Conservation (phyloP, 352 stramenopile species). For the Pythium scleroteichum region DNA sequence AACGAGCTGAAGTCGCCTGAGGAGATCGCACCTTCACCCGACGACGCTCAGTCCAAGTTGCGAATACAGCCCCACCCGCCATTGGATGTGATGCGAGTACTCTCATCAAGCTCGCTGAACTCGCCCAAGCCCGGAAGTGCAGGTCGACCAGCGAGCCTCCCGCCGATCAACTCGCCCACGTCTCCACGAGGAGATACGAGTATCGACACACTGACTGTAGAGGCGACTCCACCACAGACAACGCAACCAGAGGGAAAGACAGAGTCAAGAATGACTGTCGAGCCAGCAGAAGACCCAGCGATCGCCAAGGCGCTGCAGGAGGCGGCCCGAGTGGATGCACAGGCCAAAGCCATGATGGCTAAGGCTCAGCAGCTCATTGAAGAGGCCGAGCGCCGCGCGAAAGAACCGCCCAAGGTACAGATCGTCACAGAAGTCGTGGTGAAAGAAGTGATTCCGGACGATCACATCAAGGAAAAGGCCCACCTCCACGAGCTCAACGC, state of each 20-base stretch:
- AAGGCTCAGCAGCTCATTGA: slow-evolving; percentile 67
- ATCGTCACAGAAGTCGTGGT: slow-evolving; percentile 70
- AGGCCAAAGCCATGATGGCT: slow-evolving; percentile 78
- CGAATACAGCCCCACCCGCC: slow-evolving; percentile 1
- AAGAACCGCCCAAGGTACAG: slow-evolving; percentile 42
- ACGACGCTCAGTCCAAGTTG: too few species aligned
- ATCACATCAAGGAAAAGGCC: slow-evolving; percentile 60
- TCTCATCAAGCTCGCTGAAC: slow-evolving; percentile 13
- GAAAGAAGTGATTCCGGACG: slow-evolving; percentile 76
- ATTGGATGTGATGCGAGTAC: slow-evolving; percentile 6
- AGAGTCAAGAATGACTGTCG: slow-evolving; percentile 5
- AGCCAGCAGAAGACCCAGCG: slow-evolving; percentile 30
- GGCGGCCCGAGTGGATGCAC: slow-evolving; percentile 52
- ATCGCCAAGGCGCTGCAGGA: slow-evolving; percentile 51
- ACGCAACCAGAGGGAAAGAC: background rate
- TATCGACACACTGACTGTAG: background rate
- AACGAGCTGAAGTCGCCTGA: background rate
- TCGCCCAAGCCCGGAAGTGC: slow-evolving; percentile 27
- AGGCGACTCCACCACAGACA: too few species aligned
- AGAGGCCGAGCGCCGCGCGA: slow-evolving; percentile 44
- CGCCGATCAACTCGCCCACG: slow-evolving; percentile 8
- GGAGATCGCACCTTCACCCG: background rate
- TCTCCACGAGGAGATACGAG: background rate
- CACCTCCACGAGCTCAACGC: slow-evolving; percentile 69
- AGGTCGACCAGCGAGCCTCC: slow-evolving; percentile 16